These are phyloP conservation scores for Candida gigantensis DNA, from an alignment of 1,139 yeast species.

Conservation along the genomic window DNA sequence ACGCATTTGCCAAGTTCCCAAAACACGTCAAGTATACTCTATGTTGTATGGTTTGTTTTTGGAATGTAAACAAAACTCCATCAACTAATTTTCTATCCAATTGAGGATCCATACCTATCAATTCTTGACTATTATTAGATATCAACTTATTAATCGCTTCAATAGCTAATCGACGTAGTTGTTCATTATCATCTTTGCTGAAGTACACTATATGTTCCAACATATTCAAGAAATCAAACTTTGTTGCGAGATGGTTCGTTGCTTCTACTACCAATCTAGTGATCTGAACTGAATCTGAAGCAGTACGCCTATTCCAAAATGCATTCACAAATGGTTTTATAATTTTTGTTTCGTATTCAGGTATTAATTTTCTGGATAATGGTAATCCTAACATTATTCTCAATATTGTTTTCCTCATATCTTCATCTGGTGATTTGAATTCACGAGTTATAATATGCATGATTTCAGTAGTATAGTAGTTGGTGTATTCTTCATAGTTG, in stretches of 20 bases:
- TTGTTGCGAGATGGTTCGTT: constrained; percentile 64
- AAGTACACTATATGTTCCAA: constrained; percentile 58
- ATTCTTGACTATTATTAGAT: constrained; percentile 26
- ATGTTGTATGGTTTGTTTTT: constrained; percentile 66
- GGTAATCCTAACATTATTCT: constrained; percentile 37
- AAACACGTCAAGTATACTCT: constrained; percentile 61
- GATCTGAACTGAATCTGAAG: constrained; percentile 50
- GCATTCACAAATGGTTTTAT: constrained; percentile 63
- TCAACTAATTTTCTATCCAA: constrained; percentile 73
- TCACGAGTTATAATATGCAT: constrained; percentile 69
- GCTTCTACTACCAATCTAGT: constrained; percentile 71
- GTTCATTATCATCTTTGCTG: constrained; percentile 82
- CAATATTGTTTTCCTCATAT: constrained; percentile 77
- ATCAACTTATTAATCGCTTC: constrained; percentile 55
- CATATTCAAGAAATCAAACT: constrained; percentile 65
- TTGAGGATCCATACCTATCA: constrained; percentile 38
- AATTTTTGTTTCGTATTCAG: constrained; percentile 41
- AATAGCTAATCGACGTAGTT: constrained; percentile 75
- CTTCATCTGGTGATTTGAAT: constrained; percentile 83
- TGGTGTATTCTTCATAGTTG: constrained; percentile 67
- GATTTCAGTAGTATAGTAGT: constrained; percentile 75
- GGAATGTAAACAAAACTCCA: constrained; percentile 81
- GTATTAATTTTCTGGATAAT: constrained; percentile 28
- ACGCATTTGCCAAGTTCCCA: constrained; percentile 62
- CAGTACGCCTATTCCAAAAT: constrained; percentile 79